These are phyloP conservation scores for Kazachstania psychrophila DNA, from an alignment of 805 yeast genomes.

Conservation along the genomic window DNA sequence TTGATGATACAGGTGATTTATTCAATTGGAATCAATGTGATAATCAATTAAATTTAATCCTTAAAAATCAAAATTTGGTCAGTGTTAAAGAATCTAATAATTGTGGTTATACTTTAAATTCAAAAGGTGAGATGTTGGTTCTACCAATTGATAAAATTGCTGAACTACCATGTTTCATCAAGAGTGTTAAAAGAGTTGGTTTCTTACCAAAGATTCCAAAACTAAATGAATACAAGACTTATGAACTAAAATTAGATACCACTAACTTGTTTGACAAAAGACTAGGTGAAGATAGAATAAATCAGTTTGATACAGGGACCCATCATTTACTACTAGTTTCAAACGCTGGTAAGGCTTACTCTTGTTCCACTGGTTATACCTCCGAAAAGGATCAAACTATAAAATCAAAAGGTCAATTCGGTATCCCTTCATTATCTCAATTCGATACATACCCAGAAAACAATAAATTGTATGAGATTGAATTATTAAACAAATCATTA, in stretches of 20 bases:
- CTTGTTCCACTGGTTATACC: conserved; percentile 48
- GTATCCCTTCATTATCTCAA: conserved; percentile 65
- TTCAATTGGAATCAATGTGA: conserved; percentile 48
- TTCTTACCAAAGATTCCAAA: conserved; percentile 1
- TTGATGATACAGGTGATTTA: conserved; percentile 60
- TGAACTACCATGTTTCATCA: neutral
- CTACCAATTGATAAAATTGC: conserved; percentile 22
- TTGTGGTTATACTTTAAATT: conserved; percentile 40
- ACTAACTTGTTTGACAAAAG: conserved; percentile 18
- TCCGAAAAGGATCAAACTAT: conserved; percentile 4
- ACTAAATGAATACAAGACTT: conserved; percentile 4
- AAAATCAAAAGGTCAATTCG: conserved; percentile 70
- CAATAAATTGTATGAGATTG: conserved; percentile 39
- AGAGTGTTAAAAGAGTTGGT: neutral
- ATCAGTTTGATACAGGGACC: conserved; percentile 49
- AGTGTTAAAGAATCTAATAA: conserved; percentile 45
- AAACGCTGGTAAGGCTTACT: conserved; percentile 48
- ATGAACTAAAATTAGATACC: conserved; percentile 18
- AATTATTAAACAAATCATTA: conserved; percentile 22
- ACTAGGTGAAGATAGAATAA: conserved; percentile 42
- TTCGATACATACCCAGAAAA: conserved; percentile 45
- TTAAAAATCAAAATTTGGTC: conserved; percentile 40
- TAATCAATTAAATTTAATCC: conserved; percentile 27
- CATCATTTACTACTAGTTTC: conserved; percentile 62
- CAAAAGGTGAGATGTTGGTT: conserved; percentile 28